Evolutionary conservation across 2,329 filamentous ascomycete species (phyloP).

Genomic region (Fusarium hostae): DNA sequence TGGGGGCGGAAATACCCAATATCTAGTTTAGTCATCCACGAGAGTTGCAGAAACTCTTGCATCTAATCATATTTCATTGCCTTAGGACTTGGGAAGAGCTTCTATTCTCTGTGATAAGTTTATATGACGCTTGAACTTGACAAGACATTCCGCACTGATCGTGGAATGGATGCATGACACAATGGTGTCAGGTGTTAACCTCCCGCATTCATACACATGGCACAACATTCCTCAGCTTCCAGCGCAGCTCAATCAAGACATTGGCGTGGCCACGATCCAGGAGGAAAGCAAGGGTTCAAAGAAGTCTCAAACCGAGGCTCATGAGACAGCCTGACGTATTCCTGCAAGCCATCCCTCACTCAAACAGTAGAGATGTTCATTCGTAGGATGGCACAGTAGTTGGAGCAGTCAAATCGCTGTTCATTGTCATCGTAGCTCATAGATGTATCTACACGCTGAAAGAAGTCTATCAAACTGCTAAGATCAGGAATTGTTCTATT

Average conservation of each 20-base stretch:
- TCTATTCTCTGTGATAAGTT: background rate
- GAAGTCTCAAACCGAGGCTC: background rate
- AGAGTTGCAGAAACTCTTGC: background rate
- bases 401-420: slow-evolving; percentile 26
- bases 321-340: background rate
- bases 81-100: background rate
- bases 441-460: slow-evolving; percentile 32
- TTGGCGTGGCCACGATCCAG: background rate
- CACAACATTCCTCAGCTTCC: slow-evolving; percentile 7
- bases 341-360: background rate
- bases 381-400: background rate
- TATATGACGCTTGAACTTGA: background rate
- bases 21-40: background rate
- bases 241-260: slow-evolving; percentile 2
- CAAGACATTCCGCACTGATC: background rate
- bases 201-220: background rate
- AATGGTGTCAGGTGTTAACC: background rate
- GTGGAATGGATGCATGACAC: background rate
- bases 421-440: slow-evolving; percentile 45
- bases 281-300: background rate
- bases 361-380: background rate
- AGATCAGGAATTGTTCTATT: slow-evolving; percentile 35
- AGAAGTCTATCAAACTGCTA: slow-evolving; percentile 32
- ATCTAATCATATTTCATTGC: background rate
- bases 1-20: slow-evolving; percentile 16